Conservation (phyloP, 164 flowering plant species). For the Sextonia rubra region DNA sequence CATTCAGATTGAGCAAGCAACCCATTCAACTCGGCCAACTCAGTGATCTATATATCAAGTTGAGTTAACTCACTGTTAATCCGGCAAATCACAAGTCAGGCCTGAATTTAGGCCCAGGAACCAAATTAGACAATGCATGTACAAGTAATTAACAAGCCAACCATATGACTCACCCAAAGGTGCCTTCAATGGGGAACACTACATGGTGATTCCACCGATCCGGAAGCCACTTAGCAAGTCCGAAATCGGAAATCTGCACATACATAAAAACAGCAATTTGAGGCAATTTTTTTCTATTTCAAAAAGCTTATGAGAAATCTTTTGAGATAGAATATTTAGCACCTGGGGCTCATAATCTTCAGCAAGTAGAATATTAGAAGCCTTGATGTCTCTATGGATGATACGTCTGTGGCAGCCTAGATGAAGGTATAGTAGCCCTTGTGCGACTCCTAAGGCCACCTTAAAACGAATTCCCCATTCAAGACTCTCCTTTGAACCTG, state of each 20-base stretch:
- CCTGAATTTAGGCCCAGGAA: background rate
- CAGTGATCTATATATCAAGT: too few relatives aligned
- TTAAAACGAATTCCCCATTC: conserved; percentile 71
- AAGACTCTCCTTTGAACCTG: conserved; percentile 50
- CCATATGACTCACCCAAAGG: conserved; percentile 66
- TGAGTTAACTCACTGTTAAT: too few relatives aligned
- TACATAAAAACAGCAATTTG: background rate
- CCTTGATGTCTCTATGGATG: conserved; percentile 95
- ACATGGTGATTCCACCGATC: conserved; percentile 83
- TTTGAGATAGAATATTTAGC: background rate
- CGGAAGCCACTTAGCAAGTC: conserved; percentile 99
- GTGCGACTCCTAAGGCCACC: conserved; percentile 76
- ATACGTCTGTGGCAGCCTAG: conserved; percentile 74
- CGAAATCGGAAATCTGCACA: conserved; percentile 92
- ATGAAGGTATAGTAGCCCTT: conserved; percentile 84
- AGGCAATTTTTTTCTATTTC: too few relatives aligned
- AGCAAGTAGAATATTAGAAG: conserved; percentile 79
- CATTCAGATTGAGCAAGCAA: too few relatives aligned
- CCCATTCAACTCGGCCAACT: too few relatives aligned
- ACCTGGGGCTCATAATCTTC: conserved; percentile 79
- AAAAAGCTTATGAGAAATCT: background rate
- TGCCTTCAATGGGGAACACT: conserved; percentile 86
- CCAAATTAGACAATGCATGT: too few relatives aligned
- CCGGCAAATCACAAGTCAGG: too few relatives aligned
- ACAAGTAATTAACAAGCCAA: background rate